Evolutionary conservation across 2,329 filamentous ascomycete species (phyloP).

Genomic region (Macrophomina phaseolina): DNA sequence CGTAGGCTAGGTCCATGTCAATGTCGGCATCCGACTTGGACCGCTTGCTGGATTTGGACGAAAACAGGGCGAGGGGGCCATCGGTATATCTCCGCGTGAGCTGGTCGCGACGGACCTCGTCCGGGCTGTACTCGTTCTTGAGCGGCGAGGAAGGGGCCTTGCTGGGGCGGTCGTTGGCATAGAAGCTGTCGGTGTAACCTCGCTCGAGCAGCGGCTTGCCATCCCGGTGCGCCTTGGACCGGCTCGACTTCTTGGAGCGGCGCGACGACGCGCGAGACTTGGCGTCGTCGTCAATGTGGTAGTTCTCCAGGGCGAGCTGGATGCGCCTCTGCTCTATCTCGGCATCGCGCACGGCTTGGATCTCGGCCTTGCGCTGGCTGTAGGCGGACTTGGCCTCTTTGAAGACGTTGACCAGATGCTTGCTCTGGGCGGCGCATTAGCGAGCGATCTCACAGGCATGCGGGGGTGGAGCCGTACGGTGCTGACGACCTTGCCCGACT

Average conservation of each 20-base stretch:
- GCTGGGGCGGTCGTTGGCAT: constrained; percentile 44
- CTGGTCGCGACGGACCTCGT: constrained; percentile 42
- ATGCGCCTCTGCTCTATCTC: constrained; percentile 63
- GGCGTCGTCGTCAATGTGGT: constrained; percentile 49
- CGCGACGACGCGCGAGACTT: constrained; percentile 35
- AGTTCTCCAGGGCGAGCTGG: constrained; percentile 61
- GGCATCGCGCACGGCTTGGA: constrained; percentile 72
- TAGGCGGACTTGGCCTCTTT: constrained; percentile 91
- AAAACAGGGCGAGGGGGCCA: constrained; percentile 29
- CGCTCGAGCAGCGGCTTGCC: constrained; percentile 47
- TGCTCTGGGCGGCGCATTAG: constrained; percentile 67
- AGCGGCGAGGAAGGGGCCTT: constrained; percentile 30
- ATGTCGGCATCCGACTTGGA: constrained; percentile 59
- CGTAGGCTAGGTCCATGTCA: constrained; percentile 93
- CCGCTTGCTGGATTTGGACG: constrained; percentile 33
- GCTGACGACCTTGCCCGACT: constrained; percentile 87
- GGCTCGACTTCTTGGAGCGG: constrained; percentile 26
- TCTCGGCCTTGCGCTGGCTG: constrained; percentile 81
- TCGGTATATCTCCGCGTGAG: constrained; percentile 53
- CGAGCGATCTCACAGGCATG: constrained; percentile 23
- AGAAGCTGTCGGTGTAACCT: constrained; percentile 53
- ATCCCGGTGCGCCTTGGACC: constrained; percentile 39
- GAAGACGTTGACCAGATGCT: constrained; percentile 87
- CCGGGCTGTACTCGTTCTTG: constrained; percentile 33
- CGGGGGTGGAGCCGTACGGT: constrained; percentile 64